These are phyloP conservation scores for Clathrus columnatus DNA, from an alignment of 768 basidiomycete genomes.

Conservation along the genomic window DNA sequence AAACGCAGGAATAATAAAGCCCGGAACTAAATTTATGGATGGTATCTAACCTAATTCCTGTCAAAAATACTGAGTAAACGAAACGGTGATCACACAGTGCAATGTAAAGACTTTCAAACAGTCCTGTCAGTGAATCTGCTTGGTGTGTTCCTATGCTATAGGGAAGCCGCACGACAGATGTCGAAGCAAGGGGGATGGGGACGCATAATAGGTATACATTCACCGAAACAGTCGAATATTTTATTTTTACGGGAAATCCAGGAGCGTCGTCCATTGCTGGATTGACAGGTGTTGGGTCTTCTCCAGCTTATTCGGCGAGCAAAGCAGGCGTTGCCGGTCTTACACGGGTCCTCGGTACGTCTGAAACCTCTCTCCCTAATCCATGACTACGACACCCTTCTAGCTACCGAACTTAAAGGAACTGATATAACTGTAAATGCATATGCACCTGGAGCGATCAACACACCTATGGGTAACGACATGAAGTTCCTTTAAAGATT, in stretches of 20 bases:
- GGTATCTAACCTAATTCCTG: constrained; percentile 21
- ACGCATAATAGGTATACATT: constrained; percentile 27
- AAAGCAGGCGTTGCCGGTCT: constrained; percentile 26
- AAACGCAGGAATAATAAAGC: constrained; percentile 30
- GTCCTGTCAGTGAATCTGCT: constrained; percentile 26
- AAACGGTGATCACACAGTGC: constrained; percentile 7
- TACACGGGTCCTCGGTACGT: constrained; percentile 16
- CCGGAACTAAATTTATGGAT: constrained; percentile 15
- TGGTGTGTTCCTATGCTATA: constrained; percentile 31
- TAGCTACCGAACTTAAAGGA: constrained; percentile 29
- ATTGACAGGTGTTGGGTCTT: constrained; percentile 6
- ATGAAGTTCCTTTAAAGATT: too few relatives aligned
- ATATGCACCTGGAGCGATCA: constrained; percentile 21
- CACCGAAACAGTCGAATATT: not conserved
- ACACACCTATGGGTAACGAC: constrained; percentile 15
- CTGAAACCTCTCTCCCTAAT: too few relatives aligned
- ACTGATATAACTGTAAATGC: constrained; percentile 35
- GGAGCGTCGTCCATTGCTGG: not conserved
- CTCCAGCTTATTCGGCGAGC: constrained; percentile 20
- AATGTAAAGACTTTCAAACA: constrained; percentile 23
- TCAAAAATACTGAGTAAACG: too few relatives aligned
- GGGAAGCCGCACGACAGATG: constrained; percentile 33
- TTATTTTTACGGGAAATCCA: constrained; percentile 16
- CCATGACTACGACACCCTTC: too few relatives aligned
- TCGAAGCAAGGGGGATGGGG: constrained; percentile 31